Conservation (phyloP, 2,329 filamentous ascomycete species). For the Ophiocordyceps polyrhachis-furcata region DNA sequence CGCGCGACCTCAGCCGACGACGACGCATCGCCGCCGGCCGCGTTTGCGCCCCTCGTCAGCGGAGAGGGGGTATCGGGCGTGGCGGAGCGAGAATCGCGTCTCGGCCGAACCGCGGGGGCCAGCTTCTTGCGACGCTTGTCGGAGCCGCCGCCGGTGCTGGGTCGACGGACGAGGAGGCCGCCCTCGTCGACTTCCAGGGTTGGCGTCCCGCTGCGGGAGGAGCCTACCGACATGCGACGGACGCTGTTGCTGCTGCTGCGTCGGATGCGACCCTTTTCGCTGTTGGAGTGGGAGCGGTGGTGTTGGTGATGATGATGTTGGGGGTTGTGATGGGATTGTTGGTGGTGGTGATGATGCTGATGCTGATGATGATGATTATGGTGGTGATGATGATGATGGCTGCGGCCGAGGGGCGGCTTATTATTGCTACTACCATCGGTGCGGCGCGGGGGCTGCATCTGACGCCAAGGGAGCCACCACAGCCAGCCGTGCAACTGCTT, state of each 20-base stretch:
- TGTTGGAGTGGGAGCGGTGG: slow-evolving; percentile 10
- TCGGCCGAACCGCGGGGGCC: slow-evolving; percentile 21
- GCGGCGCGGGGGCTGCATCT: slow-evolving; percentile 12
- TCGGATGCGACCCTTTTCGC: slow-evolving; percentile 27
- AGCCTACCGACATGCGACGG: slow-evolving; percentile 32
- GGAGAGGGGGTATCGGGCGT: slow-evolving; percentile 37
- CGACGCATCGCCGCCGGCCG: slow-evolving; percentile 7
- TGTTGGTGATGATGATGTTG: neutral
- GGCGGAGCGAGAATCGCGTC: slow-evolving; percentile 31
- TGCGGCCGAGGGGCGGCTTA: neutral
- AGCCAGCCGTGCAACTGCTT: slow-evolving; percentile 54
- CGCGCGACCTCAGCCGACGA: slow-evolving; percentile 4
- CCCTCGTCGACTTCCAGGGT: slow-evolving; percentile 27
- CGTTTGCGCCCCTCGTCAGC: slow-evolving; percentile 28
- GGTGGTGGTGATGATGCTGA: too few relatives aligned
- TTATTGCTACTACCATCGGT: neutral
- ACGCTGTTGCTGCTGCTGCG: slow-evolving; percentile 27
- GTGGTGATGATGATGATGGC: neutral
- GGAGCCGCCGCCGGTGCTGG: slow-evolving; percentile 29
- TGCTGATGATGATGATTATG: too few relatives aligned
- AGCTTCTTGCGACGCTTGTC: slow-evolving; percentile 35
- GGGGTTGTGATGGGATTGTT: too few relatives aligned
- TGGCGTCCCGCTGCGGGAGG: slow-evolving; percentile 30
- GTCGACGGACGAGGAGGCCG: slow-evolving; percentile 17
- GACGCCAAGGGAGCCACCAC: slow-evolving; percentile 67